Conservation (phyloP, 495 filamentous ascomycete species). For the Neurospora tetraspora region DNA sequence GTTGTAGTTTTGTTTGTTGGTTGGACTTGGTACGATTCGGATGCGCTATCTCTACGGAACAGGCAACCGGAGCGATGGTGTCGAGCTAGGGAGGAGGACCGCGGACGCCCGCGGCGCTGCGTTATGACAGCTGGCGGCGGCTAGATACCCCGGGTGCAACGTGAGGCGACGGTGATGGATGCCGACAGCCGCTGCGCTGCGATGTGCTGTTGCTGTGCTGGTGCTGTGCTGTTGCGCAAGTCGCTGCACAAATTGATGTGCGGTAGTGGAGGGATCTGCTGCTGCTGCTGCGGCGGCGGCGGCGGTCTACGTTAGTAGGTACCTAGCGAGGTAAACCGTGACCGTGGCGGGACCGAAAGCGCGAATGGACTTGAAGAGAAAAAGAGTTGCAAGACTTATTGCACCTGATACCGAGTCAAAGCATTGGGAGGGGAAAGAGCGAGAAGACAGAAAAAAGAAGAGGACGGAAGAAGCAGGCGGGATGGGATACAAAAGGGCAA, state of each 20-base stretch:
- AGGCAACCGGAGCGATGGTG: background rate
- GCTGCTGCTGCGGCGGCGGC: background rate
- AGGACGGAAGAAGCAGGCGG: constrained; percentile 2
- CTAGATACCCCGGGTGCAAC: background rate
- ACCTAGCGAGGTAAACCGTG: background rate
- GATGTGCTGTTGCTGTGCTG: background rate
- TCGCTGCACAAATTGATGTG: background rate
- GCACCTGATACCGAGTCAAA: background rate
- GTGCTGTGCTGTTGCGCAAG: background rate
- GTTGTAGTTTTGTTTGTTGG: background rate
- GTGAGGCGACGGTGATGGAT: background rate
- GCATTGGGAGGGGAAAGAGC: background rate
- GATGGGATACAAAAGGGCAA: constrained; percentile 13
- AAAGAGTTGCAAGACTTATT: background rate
- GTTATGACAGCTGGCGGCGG: background rate
- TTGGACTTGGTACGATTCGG: background rate
- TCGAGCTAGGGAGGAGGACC: background rate
- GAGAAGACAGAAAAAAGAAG: background rate
- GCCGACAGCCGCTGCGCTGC: background rate
- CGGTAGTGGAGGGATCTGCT: background rate
- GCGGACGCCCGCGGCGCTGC: background rate
- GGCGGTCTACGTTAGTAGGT: background rate
- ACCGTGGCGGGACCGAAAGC: background rate
- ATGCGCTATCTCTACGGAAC: constrained; percentile 2
- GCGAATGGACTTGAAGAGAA: background rate